phyloP scores from a whole-genome alignment of 2,329 filamentous ascomycete genomes.

The Curvularia sp. region DNA sequence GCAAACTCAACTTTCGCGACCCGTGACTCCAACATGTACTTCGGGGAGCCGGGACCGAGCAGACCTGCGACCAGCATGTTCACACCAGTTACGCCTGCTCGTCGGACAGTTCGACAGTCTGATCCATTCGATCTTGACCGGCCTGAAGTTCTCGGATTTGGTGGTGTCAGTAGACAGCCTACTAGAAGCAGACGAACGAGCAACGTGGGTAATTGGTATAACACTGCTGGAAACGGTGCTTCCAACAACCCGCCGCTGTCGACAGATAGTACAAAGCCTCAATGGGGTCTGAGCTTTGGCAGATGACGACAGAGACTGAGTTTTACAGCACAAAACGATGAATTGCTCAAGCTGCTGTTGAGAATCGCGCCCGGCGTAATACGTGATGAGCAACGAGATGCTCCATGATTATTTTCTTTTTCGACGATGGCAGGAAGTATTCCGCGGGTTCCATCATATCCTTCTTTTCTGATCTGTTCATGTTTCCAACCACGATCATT shows the following conservation, averaged over 20 bases:
- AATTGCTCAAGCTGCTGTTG: slow-evolving; percentile 3
- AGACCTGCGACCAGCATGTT: slow-evolving; percentile 41
- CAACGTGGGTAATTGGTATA: slow-evolving; percentile 42
- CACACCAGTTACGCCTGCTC: slow-evolving; percentile 22
- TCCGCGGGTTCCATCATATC: slow-evolving; percentile 39
- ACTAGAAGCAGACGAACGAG: slow-evolving; percentile 39
- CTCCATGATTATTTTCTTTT: slow-evolving; percentile 12
- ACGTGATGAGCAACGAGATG: slow-evolving; percentile 8
- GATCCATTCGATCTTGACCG: slow-evolving; percentile 53
- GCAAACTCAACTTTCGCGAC: slow-evolving; percentile 32
- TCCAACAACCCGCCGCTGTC: slow-evolving; percentile 31
- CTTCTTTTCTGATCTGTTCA: neutral
- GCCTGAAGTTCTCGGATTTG: slow-evolving; percentile 50
- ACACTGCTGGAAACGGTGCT: slow-evolving; percentile 1
- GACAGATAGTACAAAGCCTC: slow-evolving; percentile 24
- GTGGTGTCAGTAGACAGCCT: slow-evolving; percentile 36
- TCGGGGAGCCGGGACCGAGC: slow-evolving; percentile 48
- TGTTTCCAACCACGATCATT: slow-evolving; percentile 4
- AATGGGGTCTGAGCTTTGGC: slow-evolving; percentile 27
- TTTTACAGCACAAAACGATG: slow-evolving; percentile 2
- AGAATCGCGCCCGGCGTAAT: slow-evolving; percentile 11
- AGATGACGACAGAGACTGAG: slow-evolving; percentile 26
- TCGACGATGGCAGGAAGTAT: slow-evolving; percentile 44
- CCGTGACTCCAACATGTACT: slow-evolving; percentile 39
- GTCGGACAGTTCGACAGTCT: slow-evolving; percentile 46